Percentiles rank a stretch among this genome's conserved stretches.
Conservation (phyloP, 1,284 basidiomycete species). For the Acaromyces ingoldii region DNA sequence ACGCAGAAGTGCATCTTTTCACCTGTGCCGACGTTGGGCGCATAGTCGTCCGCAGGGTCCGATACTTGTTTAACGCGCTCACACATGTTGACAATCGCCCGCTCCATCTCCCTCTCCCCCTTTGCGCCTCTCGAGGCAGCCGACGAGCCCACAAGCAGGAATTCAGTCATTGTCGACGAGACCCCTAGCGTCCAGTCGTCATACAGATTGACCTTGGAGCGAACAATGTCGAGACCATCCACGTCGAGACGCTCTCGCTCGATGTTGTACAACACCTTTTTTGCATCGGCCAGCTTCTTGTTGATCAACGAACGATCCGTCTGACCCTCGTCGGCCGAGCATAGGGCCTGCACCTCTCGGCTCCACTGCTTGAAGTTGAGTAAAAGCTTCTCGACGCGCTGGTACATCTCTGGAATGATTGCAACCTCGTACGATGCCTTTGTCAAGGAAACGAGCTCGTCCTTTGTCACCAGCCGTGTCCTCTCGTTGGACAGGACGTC, state of each 20-base stretch:
- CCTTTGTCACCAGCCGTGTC: neutral
- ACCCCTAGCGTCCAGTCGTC: constrained; percentile 34
- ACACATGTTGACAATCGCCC: no score
- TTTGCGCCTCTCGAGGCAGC: no score
- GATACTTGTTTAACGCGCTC: no score
- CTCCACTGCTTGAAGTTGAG: constrained; percentile 21
- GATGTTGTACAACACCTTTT: constrained; percentile 20
- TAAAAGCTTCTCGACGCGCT: constrained; percentile 16
- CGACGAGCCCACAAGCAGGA: no score
- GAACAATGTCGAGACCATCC: constrained; percentile 18
- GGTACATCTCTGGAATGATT: constrained; percentile 23
- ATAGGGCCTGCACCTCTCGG: no score
- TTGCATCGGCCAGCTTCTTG: constrained; percentile 19
- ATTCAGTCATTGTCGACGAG: no score
- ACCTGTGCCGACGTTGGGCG: neutral
- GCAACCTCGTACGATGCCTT: constrained; percentile 22
- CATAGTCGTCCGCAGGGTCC: neutral
- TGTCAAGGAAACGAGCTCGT: constrained; percentile 20
- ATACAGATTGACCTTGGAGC: constrained; percentile 23
- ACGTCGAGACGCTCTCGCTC: constrained; percentile 22
- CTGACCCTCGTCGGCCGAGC: no score
- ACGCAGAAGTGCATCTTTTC: constrained; percentile 21
- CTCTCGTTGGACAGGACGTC: neutral
- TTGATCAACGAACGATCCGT: no score
- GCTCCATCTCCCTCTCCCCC: no score